Evolutionary conservation across 1,284 basidiomycete species (phyloP).

Genomic region (Cryptococcus wingfieldii): DNA sequence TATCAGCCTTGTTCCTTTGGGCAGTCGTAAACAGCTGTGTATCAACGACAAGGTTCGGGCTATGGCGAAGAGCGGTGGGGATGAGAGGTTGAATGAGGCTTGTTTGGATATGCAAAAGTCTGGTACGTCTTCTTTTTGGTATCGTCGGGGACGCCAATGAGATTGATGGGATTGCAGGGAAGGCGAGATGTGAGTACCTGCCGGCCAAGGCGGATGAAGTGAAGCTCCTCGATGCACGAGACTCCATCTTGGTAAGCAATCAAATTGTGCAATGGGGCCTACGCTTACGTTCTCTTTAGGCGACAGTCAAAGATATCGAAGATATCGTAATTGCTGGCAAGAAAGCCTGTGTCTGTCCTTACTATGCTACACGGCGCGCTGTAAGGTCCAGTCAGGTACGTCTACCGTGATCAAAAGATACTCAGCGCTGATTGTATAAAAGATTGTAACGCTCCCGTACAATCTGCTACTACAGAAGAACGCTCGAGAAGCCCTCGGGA

Average conservation of each 20-base stretch:
- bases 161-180: constrained; percentile 48
- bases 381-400: constrained; percentile 83
- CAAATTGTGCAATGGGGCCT: too few species aligned
- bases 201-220: constrained; percentile 69
- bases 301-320: constrained; percentile 87
- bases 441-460: constrained; percentile 90
- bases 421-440: constrained; percentile 2
- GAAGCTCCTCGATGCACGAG: constrained; percentile 77
- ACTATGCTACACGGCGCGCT: constrained; percentile 83
- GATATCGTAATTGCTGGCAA: constrained; percentile 75
- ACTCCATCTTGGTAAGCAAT: constrained; percentile 71
- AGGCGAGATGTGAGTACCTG: constrained; percentile 70
- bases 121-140: constrained; percentile 52
- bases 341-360: constrained; percentile 72
- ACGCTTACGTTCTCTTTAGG: constrained; percentile 52
- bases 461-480: constrained; percentile 82
- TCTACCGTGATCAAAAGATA: background rate
- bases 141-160: background rate
- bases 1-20: constrained; percentile 68
- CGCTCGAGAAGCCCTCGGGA: constrained; percentile 80
- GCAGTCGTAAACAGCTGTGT: constrained; percentile 88
- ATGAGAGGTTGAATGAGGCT: constrained; percentile 82
- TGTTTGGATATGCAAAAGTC: constrained; percentile 77
- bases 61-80: constrained; percentile 50
- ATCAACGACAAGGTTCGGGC: constrained; percentile 67